Evolutionary conservation across 805 yeast species (phyloP), one percentile per base, ranked within the genome.

Genomic region (Osmozyma mogii): DNA sequence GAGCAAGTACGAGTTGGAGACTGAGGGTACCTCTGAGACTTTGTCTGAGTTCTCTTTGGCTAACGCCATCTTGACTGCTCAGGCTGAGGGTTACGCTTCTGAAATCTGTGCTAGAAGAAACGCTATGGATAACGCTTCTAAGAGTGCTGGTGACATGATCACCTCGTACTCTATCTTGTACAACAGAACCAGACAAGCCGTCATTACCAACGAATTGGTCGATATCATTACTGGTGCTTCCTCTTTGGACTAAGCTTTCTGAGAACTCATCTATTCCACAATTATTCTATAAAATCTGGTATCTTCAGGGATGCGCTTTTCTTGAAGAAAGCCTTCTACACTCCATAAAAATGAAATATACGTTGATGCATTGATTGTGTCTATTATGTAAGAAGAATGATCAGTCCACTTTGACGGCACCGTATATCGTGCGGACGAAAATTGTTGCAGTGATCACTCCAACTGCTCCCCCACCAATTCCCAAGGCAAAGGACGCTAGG

Each of bases 211-310:
- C 78, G 98, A 92, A 75, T 73, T 92, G 78, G 98, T 92, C 57
- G 98, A 92, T 70, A 92, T 92, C 57, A 89, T 92, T 65, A 92
- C 98, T 53, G 98, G 98, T 87, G 98, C 98, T 54, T 85, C 97
- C 43, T 85, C 97, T 37, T 78, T 92, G 70, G 95, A 83, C 71
- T 89, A 82, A 42, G 35, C 31, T 22, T 32, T 22, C 26, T 24
- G 20, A 6, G 23, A 21, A 21, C n/a, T n/a, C n/a, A n/a, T n/a
- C n/a, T n/a, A n/a, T n/a, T n/a, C n/a, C n/a, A n/a, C n/a, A n/a
- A n/a, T n/a, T n/a, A n/a, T n/a, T n/a, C n/a, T n/a, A n/a, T n/a
- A n/a, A n/a, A n/a, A n/a, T n/a, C n/a, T n/a, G n/a, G n/a, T n/a
- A n/a, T n/a, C n/a, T n/a, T n/a, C n/a, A n/a, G n/a, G n/a, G n/a